Base-by-base conservation (phyloP, 805 yeast genomes). In the Yamadazyma akitaensis region DNA sequence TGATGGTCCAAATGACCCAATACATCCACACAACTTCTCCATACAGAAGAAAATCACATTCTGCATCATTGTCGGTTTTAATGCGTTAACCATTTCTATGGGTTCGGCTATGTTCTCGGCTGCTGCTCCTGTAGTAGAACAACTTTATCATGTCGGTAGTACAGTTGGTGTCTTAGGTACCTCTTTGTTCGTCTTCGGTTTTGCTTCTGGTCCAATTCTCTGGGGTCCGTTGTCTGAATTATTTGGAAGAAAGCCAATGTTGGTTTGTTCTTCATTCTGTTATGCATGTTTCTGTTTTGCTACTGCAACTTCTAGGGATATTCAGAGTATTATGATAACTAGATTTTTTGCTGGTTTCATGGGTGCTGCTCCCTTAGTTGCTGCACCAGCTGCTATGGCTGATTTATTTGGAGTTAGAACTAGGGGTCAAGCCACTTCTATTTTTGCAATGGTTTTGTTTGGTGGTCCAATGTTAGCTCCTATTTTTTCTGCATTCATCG, bases 201-300 rank as follows among this genome's bases (percentile, higher is more conserved):
- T 90, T 66, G 97, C 97, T 1, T 77, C 88, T 0, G 97, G 97
- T 16, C 98, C 98, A 3, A 72, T 91, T 42, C 58, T 88, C 32
- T 91, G 94, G 89, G 97, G 65, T 39, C 64, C 65, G 7, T 49
- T 60, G 24, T 51, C 60, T 17, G 64, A 62, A 46, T 63, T 68
- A 14, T 56, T 48, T 54, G 64, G 73, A 39, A 62, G 81, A 37
- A 74, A 67, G 51, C 49, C 60, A 4, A 76, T 79, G 25, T 70
- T 77, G 18, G 51, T 77, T 25, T 43, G 66, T 2, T 80, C 83
- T 58, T 72, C 43, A 16, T 58, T 68, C 34, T 59, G 60, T 12
- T 66, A 60, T 46, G 56, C 65, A 11, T 51, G 77, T 16, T 73
- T 80, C 52, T 64, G 75, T 1, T 72, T 79, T 55, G 96, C 86